Percentiles rank a stretch among this genome's conserved stretches.
phyloP scores from a whole-genome alignment of 2,329 filamentous ascomycete species.

The Cladosporium sp. region DNA sequence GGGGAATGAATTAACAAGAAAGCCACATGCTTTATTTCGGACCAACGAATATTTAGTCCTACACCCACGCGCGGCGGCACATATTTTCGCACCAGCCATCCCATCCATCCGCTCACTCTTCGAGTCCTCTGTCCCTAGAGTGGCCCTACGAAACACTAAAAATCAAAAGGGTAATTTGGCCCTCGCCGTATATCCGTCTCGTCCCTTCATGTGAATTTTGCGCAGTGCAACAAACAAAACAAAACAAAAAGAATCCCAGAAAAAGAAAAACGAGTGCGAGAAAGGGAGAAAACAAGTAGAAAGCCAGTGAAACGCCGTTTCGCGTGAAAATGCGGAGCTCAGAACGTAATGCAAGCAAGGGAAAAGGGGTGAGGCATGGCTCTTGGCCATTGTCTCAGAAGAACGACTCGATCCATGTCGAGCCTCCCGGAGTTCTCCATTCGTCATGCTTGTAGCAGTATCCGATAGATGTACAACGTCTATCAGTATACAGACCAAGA shows the following conservation, averaged over 20 bases:
- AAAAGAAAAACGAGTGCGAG: not conserved
- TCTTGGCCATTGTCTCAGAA: not conserved
- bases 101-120: not conserved
- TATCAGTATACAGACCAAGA: not conserved
- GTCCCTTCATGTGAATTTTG: slow-evolving; percentile 10
- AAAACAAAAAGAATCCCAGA: not conserved
- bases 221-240: not conserved
- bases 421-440: not conserved
- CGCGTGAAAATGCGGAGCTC: not conserved
- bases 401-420: not conserved
- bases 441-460: not conserved
- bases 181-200: slow-evolving; percentile 4
- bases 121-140: not conserved
- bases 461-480: not conserved
- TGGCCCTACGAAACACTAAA: not conserved
- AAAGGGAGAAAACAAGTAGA: not conserved
- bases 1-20: not conserved
- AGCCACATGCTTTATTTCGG: not conserved
- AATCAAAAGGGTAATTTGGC: not conserved
- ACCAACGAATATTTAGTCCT: not conserved
- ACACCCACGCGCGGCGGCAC: not conserved
- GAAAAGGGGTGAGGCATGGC: not conserved
- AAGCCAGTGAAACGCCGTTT: not conserved
- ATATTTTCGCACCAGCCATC: not conserved
- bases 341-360: not conserved